Evolutionary conservation across 2,329 filamentous ascomycete genomes (phyloP).

Genomic region (Penicillium digitatum): DNA sequence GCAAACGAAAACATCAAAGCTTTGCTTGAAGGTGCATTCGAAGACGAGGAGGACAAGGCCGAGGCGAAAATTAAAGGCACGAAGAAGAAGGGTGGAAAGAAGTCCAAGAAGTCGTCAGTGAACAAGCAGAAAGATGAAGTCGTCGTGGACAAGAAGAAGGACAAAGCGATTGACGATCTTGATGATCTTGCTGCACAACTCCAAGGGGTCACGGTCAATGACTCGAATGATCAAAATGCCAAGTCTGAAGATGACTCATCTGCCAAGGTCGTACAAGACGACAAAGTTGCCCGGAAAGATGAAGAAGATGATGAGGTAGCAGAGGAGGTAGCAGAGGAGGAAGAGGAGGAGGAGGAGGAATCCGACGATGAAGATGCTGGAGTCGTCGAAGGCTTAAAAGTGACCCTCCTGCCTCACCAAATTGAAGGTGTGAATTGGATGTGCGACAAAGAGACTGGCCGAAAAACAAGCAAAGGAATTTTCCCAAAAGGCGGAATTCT

Average conservation of each 20-base stretch:
- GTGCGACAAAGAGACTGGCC: constrained; percentile 83
- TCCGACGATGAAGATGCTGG: constrained; percentile 58
- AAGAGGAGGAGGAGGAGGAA: constrained; percentile 43
- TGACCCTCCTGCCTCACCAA: constrained; percentile 88
- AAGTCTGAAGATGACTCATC: constrained; percentile 44
- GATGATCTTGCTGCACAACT: constrained; percentile 45
- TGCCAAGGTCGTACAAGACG: constrained; percentile 61
- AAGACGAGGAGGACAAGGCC: constrained; percentile 44
- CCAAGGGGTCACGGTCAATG: constrained; percentile 41
- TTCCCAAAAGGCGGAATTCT: constrained; percentile 91
- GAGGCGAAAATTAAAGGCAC: constrained; percentile 38
- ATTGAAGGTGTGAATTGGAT: constrained; percentile 94
- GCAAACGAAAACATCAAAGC: constrained; percentile 53
- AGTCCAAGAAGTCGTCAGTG: constrained; percentile 10
- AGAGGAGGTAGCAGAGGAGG: constrained; percentile 32
- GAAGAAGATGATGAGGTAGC: constrained; percentile 36
- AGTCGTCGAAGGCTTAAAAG: constrained; percentile 73
- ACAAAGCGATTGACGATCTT: constrained; percentile 32
- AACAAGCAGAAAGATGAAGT: constrained; percentile 2
- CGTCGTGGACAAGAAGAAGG: constrained; percentile 11
- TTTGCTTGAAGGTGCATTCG: constrained; percentile 49
- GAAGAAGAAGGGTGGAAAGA: constrained; percentile 26
- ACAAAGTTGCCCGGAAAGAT: constrained; percentile 23
- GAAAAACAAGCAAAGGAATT: constrained; percentile 70
- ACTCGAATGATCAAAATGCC: constrained; percentile 21